Evolutionary conservation across 148 eudicot genomes (phyloP), one percentile per base, ranked within the genome.

Genomic region (Polygonum maritimum): DNA sequence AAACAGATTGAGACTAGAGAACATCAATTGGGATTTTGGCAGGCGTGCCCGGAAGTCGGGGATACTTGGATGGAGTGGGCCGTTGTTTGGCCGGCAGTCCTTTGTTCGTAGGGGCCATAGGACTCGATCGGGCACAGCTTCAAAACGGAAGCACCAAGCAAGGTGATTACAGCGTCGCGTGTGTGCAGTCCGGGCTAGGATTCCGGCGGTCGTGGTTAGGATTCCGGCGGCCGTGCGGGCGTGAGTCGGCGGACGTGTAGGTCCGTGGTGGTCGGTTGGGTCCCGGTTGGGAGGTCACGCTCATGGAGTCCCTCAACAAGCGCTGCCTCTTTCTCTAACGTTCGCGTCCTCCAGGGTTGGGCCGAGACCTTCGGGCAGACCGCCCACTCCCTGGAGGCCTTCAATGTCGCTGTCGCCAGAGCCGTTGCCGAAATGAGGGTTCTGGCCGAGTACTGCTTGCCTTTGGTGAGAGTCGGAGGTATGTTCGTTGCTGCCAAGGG

Each of bases 401-500:
- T 86, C 76, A 97, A 95, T 82, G 89, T 95, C 55, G 92, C 96
- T 63, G 89, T 90, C 74, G 97, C 98, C 31, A 86, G 98, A 83
- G 98, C 98, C 63, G 98, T 95, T 79, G 97, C 97, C 52, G 98
- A 95, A 80, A 77, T 92, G 86, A 89, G 98, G 83, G 78, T 89
- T 82, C 55, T 82, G 91, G 98, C 92, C 79, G 98, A 95, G 80
- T 95, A 92, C 73, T 95, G 97, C 77, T 88, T 95, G 82, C 98
- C 98, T 74, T 80, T 95, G 77, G 98, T 95, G 79, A 94, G 94
- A 13, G 89, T 88, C 74, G 97, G 96, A 65, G 97, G 98, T 82
- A 78, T 92, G 80, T 92, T 95, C 85, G 89, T 92, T 31, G 98
- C 98, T 80, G 98, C 98, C 15, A 92, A 95, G 82, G 98, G 98